Base-by-base conservation (phyloP, 345 rosid species). In the Kernera saxatilis region DNA sequence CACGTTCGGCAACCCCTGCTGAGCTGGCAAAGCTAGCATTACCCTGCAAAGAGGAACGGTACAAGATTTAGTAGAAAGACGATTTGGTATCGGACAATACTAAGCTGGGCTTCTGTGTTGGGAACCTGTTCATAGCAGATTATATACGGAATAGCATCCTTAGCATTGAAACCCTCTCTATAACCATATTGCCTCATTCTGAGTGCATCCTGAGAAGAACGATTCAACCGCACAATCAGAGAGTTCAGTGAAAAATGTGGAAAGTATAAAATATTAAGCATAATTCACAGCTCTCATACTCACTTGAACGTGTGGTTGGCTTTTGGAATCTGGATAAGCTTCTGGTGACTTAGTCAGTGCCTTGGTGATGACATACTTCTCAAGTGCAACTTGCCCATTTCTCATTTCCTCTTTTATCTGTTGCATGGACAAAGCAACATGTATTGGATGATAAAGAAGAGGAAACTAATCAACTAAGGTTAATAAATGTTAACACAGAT, bases 301-400 rank as follows among this genome's bases (percentile, higher is more conserved):
- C 78, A 94, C 99, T 68, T 85, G 86, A 81, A 89, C 99, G 74
- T 94, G 99, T 22, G 98, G 98, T 70, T 90, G 99, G 76, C 87
- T 91, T 84, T 84, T 91, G 73, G 92, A 88, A 85, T 94, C 99
- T 54, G 96, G 93, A 78, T 94, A 94, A 52, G 95, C 90, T 87
- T 87, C 93, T 51, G 96, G 96, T 37, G 90, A 88, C 75, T 91
- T 94, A 69, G 99, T 94, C 82, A 94, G 82, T 72, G 96, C 76
- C 88, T 91, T 94, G 72, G 98, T 88, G 75, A 94, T 94, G 72
- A 91, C 82, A 73, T 94, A 94, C 79, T 91, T 89, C 84, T 91
- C 95, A 62, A 94, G 98, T 37, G 76, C 84, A 58, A 89, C 88
- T 84, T 88, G 88, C 64, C 97, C 99, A 73, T 76, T 85, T 83